These are phyloP conservation scores for Isatis lusitanica DNA, from an alignment of 441 rosid species.

Conservation along the genomic window DNA sequence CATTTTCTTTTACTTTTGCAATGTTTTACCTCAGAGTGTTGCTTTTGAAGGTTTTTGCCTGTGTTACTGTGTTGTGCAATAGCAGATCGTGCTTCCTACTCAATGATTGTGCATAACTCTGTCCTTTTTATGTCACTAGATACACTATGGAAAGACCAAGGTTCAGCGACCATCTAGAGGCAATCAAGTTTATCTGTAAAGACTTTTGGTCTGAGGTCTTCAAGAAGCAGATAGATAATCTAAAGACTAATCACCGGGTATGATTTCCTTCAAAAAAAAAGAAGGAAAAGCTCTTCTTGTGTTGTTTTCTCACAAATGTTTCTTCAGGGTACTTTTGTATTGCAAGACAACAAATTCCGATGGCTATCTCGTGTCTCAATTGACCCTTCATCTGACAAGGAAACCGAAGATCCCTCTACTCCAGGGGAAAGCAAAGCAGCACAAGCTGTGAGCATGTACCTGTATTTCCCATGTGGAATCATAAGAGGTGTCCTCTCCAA, in stretches of 20 bases:
- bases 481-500: conserved; percentile 97
- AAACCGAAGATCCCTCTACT: conserved; percentile 54
- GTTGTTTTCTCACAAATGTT: conserved; percentile 17
- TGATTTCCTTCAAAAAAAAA: background rate
- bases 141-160: conserved; percentile 96
- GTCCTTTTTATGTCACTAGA: conserved; percentile 39
- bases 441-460: conserved; percentile 78
- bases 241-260: conserved; percentile 95
- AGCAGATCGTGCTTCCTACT: background rate
- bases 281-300: conserved; percentile 7
- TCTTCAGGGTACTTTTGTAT: conserved; percentile 90
- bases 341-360: conserved; percentile 90
- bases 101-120: background rate
- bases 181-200: conserved; percentile 97
- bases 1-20: background rate
- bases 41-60: conserved; percentile 6
- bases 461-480: conserved; percentile 95
- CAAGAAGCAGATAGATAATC: conserved; percentile 96
- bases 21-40: background rate
- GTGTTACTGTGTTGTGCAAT: background rate
- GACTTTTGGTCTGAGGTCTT: conserved; percentile 97
- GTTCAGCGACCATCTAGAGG: conserved; percentile 89
- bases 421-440: conserved; percentile 63
- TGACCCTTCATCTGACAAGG: conserved; percentile 60
- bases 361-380: conserved; percentile 83